phyloP scores from a whole-genome alignment of 2,329 filamentous ascomycete genomes.

The Fusarium dlaminii region DNA sequence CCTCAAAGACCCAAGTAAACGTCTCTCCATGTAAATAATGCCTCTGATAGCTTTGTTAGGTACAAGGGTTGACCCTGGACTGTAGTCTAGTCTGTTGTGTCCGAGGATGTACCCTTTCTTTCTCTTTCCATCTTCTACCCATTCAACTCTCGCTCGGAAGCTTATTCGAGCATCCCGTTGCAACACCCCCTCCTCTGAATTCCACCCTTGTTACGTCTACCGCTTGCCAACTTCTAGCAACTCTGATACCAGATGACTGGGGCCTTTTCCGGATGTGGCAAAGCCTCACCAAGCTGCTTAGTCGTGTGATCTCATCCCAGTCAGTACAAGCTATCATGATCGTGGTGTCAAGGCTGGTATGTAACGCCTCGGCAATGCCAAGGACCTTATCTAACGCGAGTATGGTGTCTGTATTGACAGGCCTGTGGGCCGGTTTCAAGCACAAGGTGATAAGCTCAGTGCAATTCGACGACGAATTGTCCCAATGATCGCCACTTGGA shows the following conservation, averaged over 20 bases:
- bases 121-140: accelerated
- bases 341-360: neutral
- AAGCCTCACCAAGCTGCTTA: neutral
- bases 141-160: neutral
- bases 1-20: too few species aligned
- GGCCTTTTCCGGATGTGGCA: neutral
- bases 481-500: neutral
- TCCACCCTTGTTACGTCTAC: neutral
- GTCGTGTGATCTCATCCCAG: neutral
- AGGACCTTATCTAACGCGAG: neutral
- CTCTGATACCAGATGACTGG: neutral
- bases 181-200: neutral
- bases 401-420: neutral
- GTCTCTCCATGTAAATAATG: accelerated
- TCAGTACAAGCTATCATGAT: neutral
- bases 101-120: accelerated
- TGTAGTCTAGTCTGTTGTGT: accelerated
- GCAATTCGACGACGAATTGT: neutral
- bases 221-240: too few species aligned
- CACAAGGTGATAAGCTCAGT: neutral
- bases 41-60: accelerated
- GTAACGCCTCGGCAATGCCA: neutral
- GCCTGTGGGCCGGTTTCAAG: accelerated
- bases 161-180: neutral
- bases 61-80: neutral